Percentiles rank a stretch among this genome's conserved stretches.
These are phyloP conservation scores for Inga oerstediana DNA, from an alignment of 306 rosid species.

Conservation along the genomic window DNA sequence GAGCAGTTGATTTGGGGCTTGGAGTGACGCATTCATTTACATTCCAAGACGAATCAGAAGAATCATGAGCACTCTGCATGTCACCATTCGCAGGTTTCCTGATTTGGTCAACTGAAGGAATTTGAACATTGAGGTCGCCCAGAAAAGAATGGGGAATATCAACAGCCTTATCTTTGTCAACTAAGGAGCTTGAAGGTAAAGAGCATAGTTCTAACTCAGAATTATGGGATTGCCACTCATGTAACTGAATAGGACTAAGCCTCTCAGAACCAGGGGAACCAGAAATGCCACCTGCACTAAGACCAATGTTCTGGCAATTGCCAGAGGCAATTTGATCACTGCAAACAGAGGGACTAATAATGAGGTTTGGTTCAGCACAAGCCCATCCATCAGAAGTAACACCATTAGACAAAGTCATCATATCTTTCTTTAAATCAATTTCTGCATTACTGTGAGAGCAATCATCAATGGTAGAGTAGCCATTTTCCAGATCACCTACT, in stretches of 20 bases:
- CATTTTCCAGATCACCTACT: conserved; percentile 50
- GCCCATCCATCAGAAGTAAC: conserved; percentile 31
- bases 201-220: conserved; percentile 42
- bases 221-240: conserved; percentile 38
- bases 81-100: conserved; percentile 61
- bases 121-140: conserved; percentile 59
- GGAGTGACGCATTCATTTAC: conserved; percentile 54
- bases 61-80: conserved; percentile 46
- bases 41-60: conserved; percentile 64
- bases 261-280: conserved; percentile 42
- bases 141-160: conserved; percentile 50
- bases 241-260: conserved; percentile 38
- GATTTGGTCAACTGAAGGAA: conserved; percentile 58
- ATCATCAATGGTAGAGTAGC: conserved; percentile 39
- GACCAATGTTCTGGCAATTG: conserved; percentile 35
- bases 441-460: conserved; percentile 43
- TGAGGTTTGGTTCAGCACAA: conserved; percentile 42
- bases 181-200: conserved; percentile 36
- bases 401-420: conserved; percentile 33
- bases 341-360: conserved; percentile 38
- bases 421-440: conserved; percentile 37
- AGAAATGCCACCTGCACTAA: conserved; percentile 42
- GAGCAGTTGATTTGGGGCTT: conserved; percentile 85
- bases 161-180: conserved; percentile 48
- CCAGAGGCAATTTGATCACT: conserved; percentile 36